Evolutionary conservation across 2,329 filamentous ascomycete species (phyloP), one percentile per base, ranked within the genome.

Genomic region (Cephalotrichum gorgonifer): DNA sequence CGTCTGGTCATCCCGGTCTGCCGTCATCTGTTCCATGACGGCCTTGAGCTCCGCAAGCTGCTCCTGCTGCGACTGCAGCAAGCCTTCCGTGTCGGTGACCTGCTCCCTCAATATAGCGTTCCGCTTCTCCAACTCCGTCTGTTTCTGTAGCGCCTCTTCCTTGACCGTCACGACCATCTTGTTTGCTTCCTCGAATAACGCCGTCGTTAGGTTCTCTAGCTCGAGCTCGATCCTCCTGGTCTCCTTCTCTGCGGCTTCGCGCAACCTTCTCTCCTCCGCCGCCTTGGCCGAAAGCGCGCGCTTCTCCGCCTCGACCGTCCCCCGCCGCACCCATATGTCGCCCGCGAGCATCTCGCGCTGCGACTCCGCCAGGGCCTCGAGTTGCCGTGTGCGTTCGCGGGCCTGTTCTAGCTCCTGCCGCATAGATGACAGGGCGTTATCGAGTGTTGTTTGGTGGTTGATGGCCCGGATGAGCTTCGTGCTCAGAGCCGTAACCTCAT

Each of bases 161-260:
- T 95, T 88, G 33, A 91, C 91, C 15, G 81, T 82, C 38, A 91
- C 87, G 47, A 98, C 93, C 91, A 98, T 97, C 74, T 86, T 90
- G 69, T 98, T 97, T 45, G 93, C 93, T 71, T 98, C 91, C 62
- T 97, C 89, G 54, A 98, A 98, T n/a, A 98, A 75, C 26, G 88
- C 89, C 2, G 88, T 83, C 0, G 93, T 97, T 54, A 98, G 67
- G 47, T 81, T 87, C 67, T 97, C 93, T 43, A 98, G 71, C 65
- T 98, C 93, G 56, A 86, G 83, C 64, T 98, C 93, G 27, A 96
- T 95, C 54, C 83, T 83, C 64, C 85, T 87, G 72, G 93, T 95
- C 50, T 88, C 86, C 62, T 79, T 82, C 60, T 90, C 85, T 11
- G 78, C 78, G 43, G 81, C 76, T 7, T 72, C 64, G n/a, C 84